These are phyloP conservation scores for Podospora appendiculata DNA, from an alignment of 495 filamentous ascomycete species.

Conservation along the genomic window DNA sequence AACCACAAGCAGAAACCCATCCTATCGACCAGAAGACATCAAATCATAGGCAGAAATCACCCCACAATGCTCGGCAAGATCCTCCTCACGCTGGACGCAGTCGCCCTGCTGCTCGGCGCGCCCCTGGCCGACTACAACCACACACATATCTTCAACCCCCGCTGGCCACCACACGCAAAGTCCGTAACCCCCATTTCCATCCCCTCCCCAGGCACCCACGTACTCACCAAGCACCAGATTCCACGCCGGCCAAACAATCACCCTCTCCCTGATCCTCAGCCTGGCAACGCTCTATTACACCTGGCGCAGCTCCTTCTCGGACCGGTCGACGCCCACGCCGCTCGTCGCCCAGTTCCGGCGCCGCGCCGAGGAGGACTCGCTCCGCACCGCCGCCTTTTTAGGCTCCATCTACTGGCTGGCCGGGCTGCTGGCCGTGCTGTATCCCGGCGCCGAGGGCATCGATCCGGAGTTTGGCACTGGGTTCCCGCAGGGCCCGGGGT, in stretches of 20 bases:
- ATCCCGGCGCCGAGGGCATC: conserved; percentile 39
- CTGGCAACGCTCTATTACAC: conserved; percentile 43
- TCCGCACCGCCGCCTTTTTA: conserved; percentile 31
- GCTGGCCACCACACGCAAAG: conserved; percentile 50
- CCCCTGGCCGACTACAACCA: conserved; percentile 41
- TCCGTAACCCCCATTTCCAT: conserved; percentile 5
- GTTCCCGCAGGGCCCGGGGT: conserved; percentile 39
- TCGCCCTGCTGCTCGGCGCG: conserved; percentile 32
- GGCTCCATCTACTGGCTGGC: conserved; percentile 47
- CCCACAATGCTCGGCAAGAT: conserved; percentile 31
- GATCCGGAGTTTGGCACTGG: conserved; percentile 50
- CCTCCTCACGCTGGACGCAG: conserved; percentile 36
- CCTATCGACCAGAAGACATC: too few species aligned
- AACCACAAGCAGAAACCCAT: too few species aligned
- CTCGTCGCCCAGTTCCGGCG: conserved; percentile 1
- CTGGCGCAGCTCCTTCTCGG: conserved; percentile 19
- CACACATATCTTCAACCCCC: conserved; percentile 48
- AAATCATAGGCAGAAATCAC: not conserved
- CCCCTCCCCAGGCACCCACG: not conserved
- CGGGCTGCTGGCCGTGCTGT: conserved; percentile 37
- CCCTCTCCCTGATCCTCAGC: conserved; percentile 36
- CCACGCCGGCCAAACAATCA: conserved; percentile 50
- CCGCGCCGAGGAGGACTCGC: conserved; percentile 20
- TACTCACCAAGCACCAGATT: conserved; percentile 25
- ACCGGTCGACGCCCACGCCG: conserved; percentile 8